Base-by-base conservation (phyloP, 495 filamentous ascomycete species). In the Aspergillus kassunensis region DNA sequence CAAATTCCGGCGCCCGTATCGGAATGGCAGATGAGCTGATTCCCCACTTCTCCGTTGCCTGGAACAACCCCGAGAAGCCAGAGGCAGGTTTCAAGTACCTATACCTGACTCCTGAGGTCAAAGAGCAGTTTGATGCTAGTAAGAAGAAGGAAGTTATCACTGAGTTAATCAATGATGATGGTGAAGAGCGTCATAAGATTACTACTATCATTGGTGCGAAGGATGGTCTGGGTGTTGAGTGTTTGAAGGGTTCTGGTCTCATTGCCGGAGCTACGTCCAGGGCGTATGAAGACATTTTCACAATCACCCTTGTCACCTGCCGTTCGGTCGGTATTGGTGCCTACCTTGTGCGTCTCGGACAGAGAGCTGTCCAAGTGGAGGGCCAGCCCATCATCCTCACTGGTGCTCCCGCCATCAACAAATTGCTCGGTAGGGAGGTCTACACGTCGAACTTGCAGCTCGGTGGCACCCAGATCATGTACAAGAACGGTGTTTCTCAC, bases 401-500 rank as follows among this genome's bases (percentile, higher is more conserved):
- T 65, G 93, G 93, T 78, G 93, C 93, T 25, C 89, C 89, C 56
- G 93, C 93, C 48, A 87, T 98, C 72, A 98, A 98, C 83, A 98
- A 97, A 78, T 78, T 98, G 58, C 86, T 98, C 44, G 93, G 93
- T 34, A 88, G 93, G 55, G 95, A 98, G 74, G 92, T 98, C 15
- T 98, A 98, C 79, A 96, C 93, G 39, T 97, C 93, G 29, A 98
- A 98, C 80, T 71, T 98, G 55, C 93, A 98, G 77, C 88, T 98
- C 55, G 93, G 93, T 83, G 93, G 93, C 60, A 97, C 93, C 34
- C 93, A 98, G 74, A 98, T 98, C 80, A 98, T 98, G 93, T 97
- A 98, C 82, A 92, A 86, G 75, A 98, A 98, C 66, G 93, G 93
- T 81, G 95, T 98, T 21, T 97, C 95, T 8, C 93, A 98, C 75